Evolutionary conservation across 2,329 filamentous ascomycete genomes (phyloP).

Genomic region (Arthrobotrys sinensis): DNA sequence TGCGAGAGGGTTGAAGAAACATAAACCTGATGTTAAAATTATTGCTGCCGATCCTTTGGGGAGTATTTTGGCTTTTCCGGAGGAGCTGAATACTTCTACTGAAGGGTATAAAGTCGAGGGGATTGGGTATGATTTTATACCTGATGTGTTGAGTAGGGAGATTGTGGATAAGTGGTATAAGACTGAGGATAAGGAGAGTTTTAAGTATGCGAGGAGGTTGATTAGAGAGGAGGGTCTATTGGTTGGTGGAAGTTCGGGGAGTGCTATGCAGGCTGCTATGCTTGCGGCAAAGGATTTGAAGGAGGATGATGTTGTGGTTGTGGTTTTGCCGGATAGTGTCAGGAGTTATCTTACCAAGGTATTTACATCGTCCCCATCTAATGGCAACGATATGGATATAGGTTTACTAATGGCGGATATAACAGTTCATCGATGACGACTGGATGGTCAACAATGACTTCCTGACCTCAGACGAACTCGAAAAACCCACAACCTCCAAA

Average conservation of each 20-base stretch:
- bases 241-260: conserved; percentile 93
- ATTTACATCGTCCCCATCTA: conserved; percentile 26
- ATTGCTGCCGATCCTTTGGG: conserved; percentile 93
- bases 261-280: conserved; percentile 80
- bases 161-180: conserved; percentile 97
- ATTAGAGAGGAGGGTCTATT: conserved; percentile 95
- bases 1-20: conserved; percentile 84
- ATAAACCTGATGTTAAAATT: conserved; percentile 87
- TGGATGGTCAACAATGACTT: conserved; percentile 98
- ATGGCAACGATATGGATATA: background rate
- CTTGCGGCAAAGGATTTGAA: conserved; percentile 75
- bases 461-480: conserved; percentile 73
- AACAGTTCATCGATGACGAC: conserved; percentile 92
- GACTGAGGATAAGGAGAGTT: conserved; percentile 92
- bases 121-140: conserved; percentile 98
- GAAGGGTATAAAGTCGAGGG: conserved; percentile 97
- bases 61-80: conserved; percentile 88
- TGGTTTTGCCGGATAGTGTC: conserved; percentile 94
- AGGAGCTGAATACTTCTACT: conserved; percentile 82
- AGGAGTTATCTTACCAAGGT: conserved; percentile 94
- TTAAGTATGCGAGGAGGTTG: conserved; percentile 87
- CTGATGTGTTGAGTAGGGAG: conserved; percentile 87
- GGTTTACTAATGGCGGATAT: conserved; percentile 4
- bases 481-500: conserved; percentile 67
- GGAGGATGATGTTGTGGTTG: conserved; percentile 91